Percentiles rank a stretch among this genome's conserved stretches.
phyloP scores from a whole-genome alignment of 106 monocot genomes.

The Dioscorea alata region DNA sequence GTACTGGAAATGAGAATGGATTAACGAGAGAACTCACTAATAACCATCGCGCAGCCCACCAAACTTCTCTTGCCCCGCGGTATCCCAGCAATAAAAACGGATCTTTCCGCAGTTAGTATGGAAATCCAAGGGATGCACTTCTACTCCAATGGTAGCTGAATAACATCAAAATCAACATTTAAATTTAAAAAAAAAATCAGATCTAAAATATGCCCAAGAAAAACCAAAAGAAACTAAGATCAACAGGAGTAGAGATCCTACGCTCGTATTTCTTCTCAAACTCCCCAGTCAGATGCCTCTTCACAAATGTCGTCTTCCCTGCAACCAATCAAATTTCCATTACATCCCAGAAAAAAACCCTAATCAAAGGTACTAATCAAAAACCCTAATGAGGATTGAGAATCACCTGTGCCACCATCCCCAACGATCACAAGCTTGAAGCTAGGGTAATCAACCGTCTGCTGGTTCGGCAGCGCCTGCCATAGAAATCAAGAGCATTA shows the following conservation, averaged over 20 bases:
- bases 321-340: not conserved
- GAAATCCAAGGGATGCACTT: slow-evolving; percentile 6
- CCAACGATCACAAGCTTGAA: slow-evolving; percentile 38
- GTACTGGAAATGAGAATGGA: too few species aligned
- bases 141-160: slow-evolving; percentile 5
- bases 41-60: slow-evolving; percentile 10
- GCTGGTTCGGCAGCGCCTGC: slow-evolving; percentile 35
- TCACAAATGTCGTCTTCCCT: slow-evolving; percentile 39
- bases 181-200: not conserved
- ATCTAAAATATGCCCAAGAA: not conserved
- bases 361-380: too few species aligned
- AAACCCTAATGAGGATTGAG: not conserved
- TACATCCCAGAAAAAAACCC: too few species aligned
- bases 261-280: slow-evolving; percentile 38
- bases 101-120: slow-evolving; percentile 11
- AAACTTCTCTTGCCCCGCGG: slow-evolving; percentile 14
- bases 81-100: slow-evolving; percentile 12
- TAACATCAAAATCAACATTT: not conserved
- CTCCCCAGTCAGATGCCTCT: slow-evolving; percentile 39
- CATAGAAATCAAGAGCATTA: not conserved
- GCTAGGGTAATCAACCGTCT: slow-evolving; percentile 30
- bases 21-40: slow-evolving; percentile 3
- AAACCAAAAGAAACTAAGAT: not conserved
- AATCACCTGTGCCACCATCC: slow-evolving; percentile 32
- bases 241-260: slow-evolving; percentile 5